Conservation (phyloP, 768 basidiomycete species). For the Podaxis sp. region DNA sequence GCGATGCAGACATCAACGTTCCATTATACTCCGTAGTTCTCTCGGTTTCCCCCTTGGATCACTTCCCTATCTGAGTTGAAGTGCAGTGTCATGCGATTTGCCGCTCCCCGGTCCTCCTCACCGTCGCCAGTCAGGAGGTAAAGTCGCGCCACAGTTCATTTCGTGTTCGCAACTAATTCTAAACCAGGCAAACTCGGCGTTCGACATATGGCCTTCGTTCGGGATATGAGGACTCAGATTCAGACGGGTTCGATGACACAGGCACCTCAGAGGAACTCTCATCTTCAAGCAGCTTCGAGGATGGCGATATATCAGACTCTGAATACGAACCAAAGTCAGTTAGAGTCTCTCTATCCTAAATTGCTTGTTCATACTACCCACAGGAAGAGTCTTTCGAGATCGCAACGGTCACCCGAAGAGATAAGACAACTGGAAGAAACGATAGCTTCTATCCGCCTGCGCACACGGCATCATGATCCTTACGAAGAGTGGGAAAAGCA, state of each 20-base stretch:
- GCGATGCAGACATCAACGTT: too few relatives aligned
- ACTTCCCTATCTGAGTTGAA: neutral
- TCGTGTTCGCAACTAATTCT: slow-evolving; percentile 8
- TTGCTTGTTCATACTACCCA: slow-evolving; percentile 15
- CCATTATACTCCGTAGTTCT: neutral
- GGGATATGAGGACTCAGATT: slow-evolving; percentile 42
- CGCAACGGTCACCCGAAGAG: slow-evolving; percentile 36
- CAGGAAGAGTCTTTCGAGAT: slow-evolving; percentile 24
- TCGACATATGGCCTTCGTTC: slow-evolving; percentile 58
- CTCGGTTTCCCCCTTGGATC: neutral
- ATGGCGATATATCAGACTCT: slow-evolving; percentile 28
- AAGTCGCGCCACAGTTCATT: slow-evolving; percentile 5
- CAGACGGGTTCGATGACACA: slow-evolving; percentile 16
- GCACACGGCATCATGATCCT: slow-evolving; percentile 52
- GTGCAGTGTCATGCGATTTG: slow-evolving; percentile 45
- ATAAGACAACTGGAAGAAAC: slow-evolving; percentile 47
- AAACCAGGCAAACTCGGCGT: slow-evolving; percentile 28
- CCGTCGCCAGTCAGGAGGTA: slow-evolving; percentile 48
- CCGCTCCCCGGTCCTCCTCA: slow-evolving; percentile 51
- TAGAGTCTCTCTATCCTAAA: slow-evolving; percentile 21
- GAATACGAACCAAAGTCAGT: slow-evolving; percentile 26
- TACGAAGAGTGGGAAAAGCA: slow-evolving; percentile 60
- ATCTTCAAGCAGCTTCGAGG: slow-evolving; percentile 22
- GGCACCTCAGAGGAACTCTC: slow-evolving; percentile 24
- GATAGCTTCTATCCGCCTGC: slow-evolving; percentile 49